Percentiles rank a stretch among this genome's conserved stretches.
Conservation (phyloP, 148 eudicot species). For the Rhododendron griersonianum region DNA sequence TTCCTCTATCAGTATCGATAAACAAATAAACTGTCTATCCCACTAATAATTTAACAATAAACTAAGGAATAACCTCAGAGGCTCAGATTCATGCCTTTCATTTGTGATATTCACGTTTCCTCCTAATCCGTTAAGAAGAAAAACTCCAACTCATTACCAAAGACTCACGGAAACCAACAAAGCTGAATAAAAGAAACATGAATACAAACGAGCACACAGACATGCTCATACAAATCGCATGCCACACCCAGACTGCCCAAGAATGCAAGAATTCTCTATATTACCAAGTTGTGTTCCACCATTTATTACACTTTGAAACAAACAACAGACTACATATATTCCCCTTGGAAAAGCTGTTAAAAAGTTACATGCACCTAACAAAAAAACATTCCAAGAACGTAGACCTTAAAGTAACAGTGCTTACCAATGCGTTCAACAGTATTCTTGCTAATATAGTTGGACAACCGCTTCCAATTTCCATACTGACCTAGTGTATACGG, state of each 20-base stretch:
- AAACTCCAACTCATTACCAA: neutral
- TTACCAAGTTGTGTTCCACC: neutral
- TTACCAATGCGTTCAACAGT: slow-evolving; percentile 72
- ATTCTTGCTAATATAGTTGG: slow-evolving; percentile 68
- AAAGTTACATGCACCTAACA: neutral
- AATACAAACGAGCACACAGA: neutral
- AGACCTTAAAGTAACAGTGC: slow-evolving; percentile 10
- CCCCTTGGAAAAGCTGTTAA: neutral
- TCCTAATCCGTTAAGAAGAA: neutral
- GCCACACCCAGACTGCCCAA: neutral
- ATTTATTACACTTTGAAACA: neutral
- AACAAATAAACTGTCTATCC: neutral
- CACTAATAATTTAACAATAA: neutral
- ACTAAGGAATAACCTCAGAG: neutral
- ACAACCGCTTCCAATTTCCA: slow-evolving; percentile 79
- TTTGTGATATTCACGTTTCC: neutral
- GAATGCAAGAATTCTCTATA: neutral
- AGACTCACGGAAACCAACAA: neutral
- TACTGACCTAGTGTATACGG: slow-evolving; percentile 67
- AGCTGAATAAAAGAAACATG: neutral
- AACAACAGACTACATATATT: neutral
- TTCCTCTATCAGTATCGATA: neutral
- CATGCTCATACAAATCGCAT: neutral
- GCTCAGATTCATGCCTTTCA: neutral
- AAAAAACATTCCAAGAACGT: neutral